Evolutionary conservation across 768 basidiomycete species (phyloP), one percentile per base, ranked within the genome.

Genomic region (Tricholomella constricta): DNA sequence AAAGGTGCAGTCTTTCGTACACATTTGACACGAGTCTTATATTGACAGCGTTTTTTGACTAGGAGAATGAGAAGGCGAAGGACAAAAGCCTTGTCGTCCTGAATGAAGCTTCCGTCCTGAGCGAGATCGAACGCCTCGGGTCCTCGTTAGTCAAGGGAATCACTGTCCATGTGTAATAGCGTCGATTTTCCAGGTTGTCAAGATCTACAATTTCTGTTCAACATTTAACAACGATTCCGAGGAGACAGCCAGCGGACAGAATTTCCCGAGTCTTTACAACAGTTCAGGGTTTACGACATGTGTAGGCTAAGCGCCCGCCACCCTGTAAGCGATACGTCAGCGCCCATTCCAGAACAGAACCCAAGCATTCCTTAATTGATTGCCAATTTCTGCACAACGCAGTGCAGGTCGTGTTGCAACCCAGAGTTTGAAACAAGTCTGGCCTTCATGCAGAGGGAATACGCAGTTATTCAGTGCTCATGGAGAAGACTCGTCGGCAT

Each of bases 51-150:
- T 5, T 22, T 19, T 36, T 38, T 23, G 9, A 36, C 0, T 41
- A 78, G 74, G 71, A 69, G 45, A 70, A 70, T 23, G 73, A 70
- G 48, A 82, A 79, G 49, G 59, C 61, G 17, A 82, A 79, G 57
- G 78, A 84, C 51, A 86, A 87, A 59, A 79, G 75, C 3, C 63
- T 79, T 14, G 90, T 94, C 1, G 57, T 71, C 7, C 66, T 94
- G 54, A 93, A 95, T 64, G 81, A 82, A 60, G 69, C 69, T 10
- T 83, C 82, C 0, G 67, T 97, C 3, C 63, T 95, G 43, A 74
- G 71, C 15, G 94, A 98, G 69, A 85, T 97, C 26, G 78, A 85
- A 60, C 74, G 93, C 35, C 64, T 96, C 40, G 94, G 93, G 2
- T 60, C 73, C 14, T 89, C 88, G 0, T 62, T 96, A 25, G 70